Evolutionary conservation across 2,329 filamentous ascomycete genomes (phyloP), one percentile per base, ranked within the genome.

Genomic region (Talaromyces sp.): DNA sequence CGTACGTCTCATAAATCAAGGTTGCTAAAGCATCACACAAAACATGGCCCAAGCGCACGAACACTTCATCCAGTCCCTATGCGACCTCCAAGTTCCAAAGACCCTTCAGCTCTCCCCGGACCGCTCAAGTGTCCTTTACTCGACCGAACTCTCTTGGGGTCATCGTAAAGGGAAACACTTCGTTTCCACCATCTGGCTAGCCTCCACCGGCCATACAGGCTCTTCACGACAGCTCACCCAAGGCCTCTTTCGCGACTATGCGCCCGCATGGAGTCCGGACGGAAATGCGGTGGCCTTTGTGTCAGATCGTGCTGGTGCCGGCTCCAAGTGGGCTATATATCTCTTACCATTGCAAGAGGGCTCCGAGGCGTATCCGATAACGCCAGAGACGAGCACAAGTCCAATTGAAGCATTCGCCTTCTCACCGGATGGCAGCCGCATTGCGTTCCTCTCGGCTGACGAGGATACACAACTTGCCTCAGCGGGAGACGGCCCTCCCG

Each of bases 221-320:
- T 62, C 60, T 62, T 63, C 64, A 31, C 54, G 22, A 16, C 60
- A 67, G 50, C 64, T 67, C 50, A 67, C 66, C 9, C 58, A 37
- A 19, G 64, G 66, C 52, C 50, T 64, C 35, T 67, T 66, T 43
- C 66, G 64, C 56, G 64, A 67, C 35, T 52, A 67, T 24, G 61
- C 47, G 33, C 64, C 67, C 31, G 19, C 58, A 47, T 69, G 66
- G 68, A 62, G 59, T n/a, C 68, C 68, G 14, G 67, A 68, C 24
- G 63, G 65, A 33, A 63, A 54, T 8, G 33, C 63, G 33, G 48
- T 69, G 14, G 68, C 64, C 9, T 68, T 67, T 62, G 41, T 63
- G 19, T 67, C 66, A 22, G 66, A 67, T 35, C 66, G 66, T n/a
- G 64, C 57, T 22, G 57, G 19, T 37, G 61, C 64, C 13, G 64